Evolutionary conservation across 2,329 filamentous ascomycete species (phyloP), one percentile per base, ranked within the genome.

Genomic region (Ceratocystis cubensis): DNA sequence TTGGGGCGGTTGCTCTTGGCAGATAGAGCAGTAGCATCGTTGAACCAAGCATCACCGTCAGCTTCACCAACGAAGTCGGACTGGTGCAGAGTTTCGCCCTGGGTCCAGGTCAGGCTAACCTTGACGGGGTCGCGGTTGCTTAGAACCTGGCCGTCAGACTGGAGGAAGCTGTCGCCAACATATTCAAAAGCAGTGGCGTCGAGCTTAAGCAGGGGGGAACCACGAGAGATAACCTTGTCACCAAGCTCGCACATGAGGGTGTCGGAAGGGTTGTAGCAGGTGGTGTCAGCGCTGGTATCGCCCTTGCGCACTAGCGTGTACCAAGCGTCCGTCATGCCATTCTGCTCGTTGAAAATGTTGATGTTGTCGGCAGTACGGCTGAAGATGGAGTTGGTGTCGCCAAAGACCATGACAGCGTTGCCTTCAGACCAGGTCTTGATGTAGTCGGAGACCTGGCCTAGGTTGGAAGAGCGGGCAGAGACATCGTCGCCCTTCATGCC

Each of bases 351-450:
- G 69, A 86, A 81, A 65, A 83, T 69, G 4, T 73, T 74, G 45
- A 79, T 80, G 73, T 86, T 82, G 73, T 86, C 82, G 7, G 73
- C 77, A 1, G 78, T 72, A n/a, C 82, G 80, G 1, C 83, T 85
- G 75, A 87, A 88, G 22, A 84, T 81, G 67, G 80, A 81, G 75
- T 88, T 88, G 25, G 82, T 84, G 73, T 88, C 85, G 61, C 86
- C 86, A 67, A 80, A 83, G 8, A 88, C 77, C 33, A 88, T 72
- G 0, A 88, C 84, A 1, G 85, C 79, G 69, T 86, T 86, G 25
- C 83, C 84, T 1, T 68, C 71, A 3, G 82, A 86, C 75, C 81
- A 79, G 5, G 75, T 73, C 59, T 79, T 76, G 71, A 88, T 84
- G 72, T 84, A 81, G 65, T 78, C 75, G 1, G 81, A 77, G 0